Evolutionary conservation across 2,329 filamentous ascomycete species (phyloP), one percentile per base, ranked within the genome.

Genomic region (Coleophoma eucalyptorum): DNA sequence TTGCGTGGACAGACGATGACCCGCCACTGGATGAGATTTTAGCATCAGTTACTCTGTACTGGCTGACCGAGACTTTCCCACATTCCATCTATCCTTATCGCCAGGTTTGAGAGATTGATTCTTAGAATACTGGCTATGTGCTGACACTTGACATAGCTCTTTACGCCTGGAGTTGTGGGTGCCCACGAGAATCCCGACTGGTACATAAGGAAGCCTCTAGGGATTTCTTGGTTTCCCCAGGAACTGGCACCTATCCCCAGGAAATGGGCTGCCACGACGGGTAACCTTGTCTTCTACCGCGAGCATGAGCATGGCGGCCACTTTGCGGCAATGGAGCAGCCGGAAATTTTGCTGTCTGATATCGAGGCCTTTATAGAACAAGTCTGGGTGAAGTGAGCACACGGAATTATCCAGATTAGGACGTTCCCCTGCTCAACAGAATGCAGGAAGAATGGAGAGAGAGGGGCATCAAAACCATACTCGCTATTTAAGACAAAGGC

Each of bases 31-130:
- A 73, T 34, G 68, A 67, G 2, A 76, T 83, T 11, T 64, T 83
- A 3, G 69, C 72, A n/a, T 63, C 69, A 18, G 71, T 79, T 13
- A 73, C 72, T 2, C 58, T 83, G 4, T 83, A 80, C 58, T 83
- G 79, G 79, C 67, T 81, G 51, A 80, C 77, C 0, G 72, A 72
- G 18, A 75, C 69, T 6, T 72, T 72, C 40, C 70, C 75, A 0
- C 69, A 69, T 10, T 72, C 65, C 13, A 72, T 80, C 31, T 83
- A 75, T 60, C 69, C 73, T 1, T 81, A 82, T 51, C 69, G 76
- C 21, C 60, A 69, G 42, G 57, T 66, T 26, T 32, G 26, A 46
- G 10, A n/a, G 2, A 13, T 37, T 34, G 10, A 21, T 18, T 20
- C 34, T 19, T 16, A 3, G 13, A 11, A 45, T 40, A 18, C 31